These are phyloP conservation scores for Nicotiana noctiflora DNA, from an alignment of 257 asterid genomes.

Conservation along the genomic window DNA sequence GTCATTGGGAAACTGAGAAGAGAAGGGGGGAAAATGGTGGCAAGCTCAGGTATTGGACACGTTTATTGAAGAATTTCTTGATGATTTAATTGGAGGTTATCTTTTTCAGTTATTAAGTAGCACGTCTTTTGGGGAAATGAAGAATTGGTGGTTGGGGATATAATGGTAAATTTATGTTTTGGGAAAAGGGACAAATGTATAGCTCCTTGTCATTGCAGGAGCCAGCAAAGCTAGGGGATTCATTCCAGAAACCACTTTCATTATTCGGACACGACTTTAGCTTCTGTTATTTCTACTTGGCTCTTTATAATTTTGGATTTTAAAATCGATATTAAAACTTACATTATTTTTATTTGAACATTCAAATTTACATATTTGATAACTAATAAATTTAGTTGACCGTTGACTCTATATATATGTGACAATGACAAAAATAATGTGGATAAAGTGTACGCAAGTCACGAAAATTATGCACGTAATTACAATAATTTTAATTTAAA, in stretches of 20 bases:
- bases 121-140: background rate
- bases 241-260: background rate
- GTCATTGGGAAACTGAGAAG: background rate
- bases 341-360: no score
- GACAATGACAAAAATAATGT: no score
- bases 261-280: background rate
- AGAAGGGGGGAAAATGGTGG: background rate
- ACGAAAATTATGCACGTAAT: no score
- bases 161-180: background rate
- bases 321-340: no score
- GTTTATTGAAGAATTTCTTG: background rate
- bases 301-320: no score
- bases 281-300: background rate
- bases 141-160: background rate
- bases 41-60: background rate
- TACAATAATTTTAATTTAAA: no score
- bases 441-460: no score
- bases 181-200: no score
- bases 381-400: no score
- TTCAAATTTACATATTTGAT: no score
- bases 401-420: no score
- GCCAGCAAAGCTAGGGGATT: background rate
- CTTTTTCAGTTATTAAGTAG: background rate
- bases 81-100: background rate
- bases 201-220: background rate